Percentiles rank a stretch among this genome's conserved stretches.
These are phyloP conservation scores for Phytophthora hybrid DNA, from an alignment of 352 stramenopile species.

Conservation along the genomic window DNA sequence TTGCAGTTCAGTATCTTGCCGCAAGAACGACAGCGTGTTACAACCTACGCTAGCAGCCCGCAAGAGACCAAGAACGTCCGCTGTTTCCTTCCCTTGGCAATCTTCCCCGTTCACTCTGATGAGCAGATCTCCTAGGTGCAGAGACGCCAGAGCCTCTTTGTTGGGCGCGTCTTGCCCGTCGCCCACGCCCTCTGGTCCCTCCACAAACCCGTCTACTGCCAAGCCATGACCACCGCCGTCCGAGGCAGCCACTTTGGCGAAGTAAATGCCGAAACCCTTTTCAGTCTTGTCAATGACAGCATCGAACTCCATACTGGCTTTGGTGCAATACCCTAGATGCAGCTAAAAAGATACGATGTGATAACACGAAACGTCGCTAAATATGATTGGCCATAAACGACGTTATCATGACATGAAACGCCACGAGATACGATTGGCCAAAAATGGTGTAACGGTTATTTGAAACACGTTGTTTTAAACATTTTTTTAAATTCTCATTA, in stretches of 20 bases:
- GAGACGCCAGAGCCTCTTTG: constrained; percentile 7
- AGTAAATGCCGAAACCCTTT: constrained; percentile 57
- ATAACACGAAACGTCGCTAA: no score
- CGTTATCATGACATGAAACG: no score
- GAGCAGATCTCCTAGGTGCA: constrained; percentile 51
- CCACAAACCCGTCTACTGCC: constrained; percentile 52
- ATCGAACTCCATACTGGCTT: constrained; percentile 25
- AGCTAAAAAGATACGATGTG: background rate
- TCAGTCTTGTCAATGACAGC: constrained; percentile 45
- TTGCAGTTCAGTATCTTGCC: background rate
- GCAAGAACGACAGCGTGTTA: constrained; percentile 50
- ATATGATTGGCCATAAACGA: no score
- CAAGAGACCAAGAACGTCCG: constrained; percentile 42
- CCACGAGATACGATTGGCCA: no score
- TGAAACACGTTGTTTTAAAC: no score
- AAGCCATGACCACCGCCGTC: constrained; percentile 19
- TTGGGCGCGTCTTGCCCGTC: background rate
- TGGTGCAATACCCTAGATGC: no score
- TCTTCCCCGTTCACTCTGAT: constrained; percentile 40
- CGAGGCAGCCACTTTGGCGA: constrained; percentile 30
- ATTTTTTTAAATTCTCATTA: no score
- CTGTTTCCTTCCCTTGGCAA: constrained; percentile 37
- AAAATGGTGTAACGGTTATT: no score
- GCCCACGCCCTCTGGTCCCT: constrained; percentile 4
- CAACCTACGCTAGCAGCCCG: constrained; percentile 33